A percentile compares a stretch with the other conserved stretches of the same genome.
Evolutionary conservation across 768 basidiomycete species (phyloP).

Genomic region (Asterophora lycoperdoides): DNA sequence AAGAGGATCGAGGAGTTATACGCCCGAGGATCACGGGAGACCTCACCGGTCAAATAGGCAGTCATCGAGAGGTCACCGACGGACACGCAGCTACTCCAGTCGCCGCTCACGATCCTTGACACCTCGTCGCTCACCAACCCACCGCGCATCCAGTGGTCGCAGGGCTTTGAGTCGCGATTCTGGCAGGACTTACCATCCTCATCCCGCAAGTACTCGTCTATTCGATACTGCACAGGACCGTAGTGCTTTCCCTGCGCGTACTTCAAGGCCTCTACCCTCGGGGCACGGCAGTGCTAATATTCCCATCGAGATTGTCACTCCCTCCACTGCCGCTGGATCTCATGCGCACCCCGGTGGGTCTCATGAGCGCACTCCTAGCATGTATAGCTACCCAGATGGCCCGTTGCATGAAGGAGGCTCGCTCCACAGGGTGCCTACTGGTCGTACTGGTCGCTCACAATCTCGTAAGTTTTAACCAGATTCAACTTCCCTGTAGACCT

Average conservation of each 20-base stretch:
- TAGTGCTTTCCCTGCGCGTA: neutral
- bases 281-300: neutral
- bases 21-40: slow-evolving; percentile 7
- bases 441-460: neutral
- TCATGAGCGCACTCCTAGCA: slow-evolving; percentile 12
- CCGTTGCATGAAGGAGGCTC: neutral
- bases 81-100: neutral
- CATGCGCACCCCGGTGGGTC: slow-evolving; percentile 8
- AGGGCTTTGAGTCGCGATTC: slow-evolving; percentile 5
- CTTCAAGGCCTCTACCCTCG: neutral
- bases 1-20: slow-evolving; percentile 3
- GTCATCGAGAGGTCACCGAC: neutral
- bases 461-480: slow-evolving; percentile 8
- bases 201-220: neutral
- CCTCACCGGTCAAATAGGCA: neutral
- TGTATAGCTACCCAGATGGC: slow-evolving; percentile 9
- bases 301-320: slow-evolving; percentile 15
- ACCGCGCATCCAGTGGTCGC: neutral
- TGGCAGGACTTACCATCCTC: neutral
- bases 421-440: slow-evolving; percentile 3
- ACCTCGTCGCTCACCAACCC: neutral
- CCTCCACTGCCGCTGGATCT: slow-evolving; percentile 9
- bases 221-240: neutral
- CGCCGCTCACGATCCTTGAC: slow-evolving; percentile 2
- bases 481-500: no score